Base-by-base conservation (phyloP, 176 grass and related monocot genomes). In the Rhynchospora pubera region DNA sequence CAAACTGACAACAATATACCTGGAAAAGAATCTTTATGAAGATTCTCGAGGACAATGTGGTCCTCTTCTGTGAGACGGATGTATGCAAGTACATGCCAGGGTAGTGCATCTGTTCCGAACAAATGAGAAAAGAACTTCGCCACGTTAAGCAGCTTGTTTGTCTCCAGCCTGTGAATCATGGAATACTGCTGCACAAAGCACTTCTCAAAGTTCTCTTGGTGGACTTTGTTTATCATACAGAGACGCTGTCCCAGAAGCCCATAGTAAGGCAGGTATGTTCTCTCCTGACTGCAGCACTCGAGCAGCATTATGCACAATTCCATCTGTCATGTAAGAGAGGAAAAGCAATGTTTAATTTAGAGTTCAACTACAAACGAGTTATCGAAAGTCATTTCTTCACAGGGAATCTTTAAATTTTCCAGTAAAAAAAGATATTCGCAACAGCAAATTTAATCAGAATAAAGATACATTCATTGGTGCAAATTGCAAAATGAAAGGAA, bases 21-120 rank as follows among this genome's bases (percentile, higher is more conserved):
- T 98, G 92, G 65, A 99, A 99, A 48, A 99, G 87, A 86, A 93
- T 99, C 86, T 99, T 95, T 51, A 99, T 95, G 42, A 99, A 99
- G 85, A 99, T 95, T 80, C 91, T 86, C 12, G 96, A 95, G 9
- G 96, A 99, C 9, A 89, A 99, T 1, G 96, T 99, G 2, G 96
- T 98, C 95, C 66, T 98, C 95, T 82, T 98, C 92, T 13, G 95
- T 98, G 85, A 95, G 78, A n/a, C 92, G 75, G 23, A 98, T 94
- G 60, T 98, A 98, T 14, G 90, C 90, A 46, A 98, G 78, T 26
- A 93, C 92, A 84, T 98, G 92, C 92, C 95, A 98, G n/a, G 90
- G 87, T 8, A 98, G 90, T 0, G 90, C 95, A 80, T 93, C 85
- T 16, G 95, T 98, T 16, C 92, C 95, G 74, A 93, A 91, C 43